phyloP scores from a whole-genome alignment of 2,329 filamentous ascomycete species.

The Beauveria rudraprayagi region DNA sequence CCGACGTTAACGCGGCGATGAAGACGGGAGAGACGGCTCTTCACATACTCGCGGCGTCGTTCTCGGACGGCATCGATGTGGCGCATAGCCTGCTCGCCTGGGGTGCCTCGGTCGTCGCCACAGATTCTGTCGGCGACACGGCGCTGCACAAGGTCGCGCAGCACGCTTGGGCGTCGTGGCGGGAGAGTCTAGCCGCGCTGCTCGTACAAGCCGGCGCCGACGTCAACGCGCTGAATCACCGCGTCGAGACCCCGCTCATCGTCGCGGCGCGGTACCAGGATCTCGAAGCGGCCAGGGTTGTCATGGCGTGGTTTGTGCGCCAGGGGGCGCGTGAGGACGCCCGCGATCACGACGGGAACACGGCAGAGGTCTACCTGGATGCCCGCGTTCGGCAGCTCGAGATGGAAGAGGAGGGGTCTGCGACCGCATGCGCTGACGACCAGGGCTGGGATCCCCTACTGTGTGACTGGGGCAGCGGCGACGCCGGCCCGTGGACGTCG shows the following conservation, averaged over 20 bases:
- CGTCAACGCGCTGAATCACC: background rate
- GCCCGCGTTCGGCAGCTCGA: too few relatives aligned
- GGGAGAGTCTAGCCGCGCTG: background rate
- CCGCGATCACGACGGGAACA: background rate
- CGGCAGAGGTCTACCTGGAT: background rate
- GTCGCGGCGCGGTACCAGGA: background rate
- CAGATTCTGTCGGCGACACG: background rate
- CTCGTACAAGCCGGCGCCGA: background rate
- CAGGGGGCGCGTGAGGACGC: background rate
- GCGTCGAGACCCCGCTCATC: background rate
- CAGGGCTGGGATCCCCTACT: background rate
- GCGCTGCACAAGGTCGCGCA: background rate
- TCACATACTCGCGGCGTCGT: background rate
- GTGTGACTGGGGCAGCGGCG: too few relatives aligned
- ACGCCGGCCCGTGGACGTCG: background rate
- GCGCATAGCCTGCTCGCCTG: background rate
- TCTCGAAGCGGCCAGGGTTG: background rate
- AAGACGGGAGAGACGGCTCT: background rate
- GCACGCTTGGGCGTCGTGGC: background rate
- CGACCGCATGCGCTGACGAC: too few relatives aligned
- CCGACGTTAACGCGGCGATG: background rate
- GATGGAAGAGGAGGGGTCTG: too few relatives aligned
- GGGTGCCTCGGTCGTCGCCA: background rate
- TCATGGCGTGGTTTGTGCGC: background rate
- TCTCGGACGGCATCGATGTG: background rate